Percentiles rank a stretch among this genome's conserved stretches.
These are phyloP conservation scores for Rhizomucor miehei DNA, from an alignment of 371 early-diverging fungal genomes.

Conservation along the genomic window DNA sequence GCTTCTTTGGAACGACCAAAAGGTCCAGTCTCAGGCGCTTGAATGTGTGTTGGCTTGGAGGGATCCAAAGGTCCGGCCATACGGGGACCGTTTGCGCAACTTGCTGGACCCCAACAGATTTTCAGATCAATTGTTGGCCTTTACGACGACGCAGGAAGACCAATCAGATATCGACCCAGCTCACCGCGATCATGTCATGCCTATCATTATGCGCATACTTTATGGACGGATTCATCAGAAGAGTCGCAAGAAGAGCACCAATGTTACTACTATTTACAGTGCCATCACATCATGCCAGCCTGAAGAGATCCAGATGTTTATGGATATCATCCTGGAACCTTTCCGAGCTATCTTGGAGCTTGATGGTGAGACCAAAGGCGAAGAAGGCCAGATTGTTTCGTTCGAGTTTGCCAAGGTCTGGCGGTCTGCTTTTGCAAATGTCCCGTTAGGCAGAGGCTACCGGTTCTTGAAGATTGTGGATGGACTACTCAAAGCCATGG, in stretches of 20 bases:
- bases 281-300: slow-evolving; percentile 67
- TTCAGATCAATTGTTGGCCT: slow-evolving; percentile 82
- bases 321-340: slow-evolving; percentile 79
- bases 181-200: slow-evolving; percentile 70
- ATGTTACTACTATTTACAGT: slow-evolving; percentile 73
- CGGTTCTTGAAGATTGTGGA: slow-evolving; percentile 79
- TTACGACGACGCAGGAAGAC: slow-evolving; percentile 58
- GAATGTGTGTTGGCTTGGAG: slow-evolving; percentile 84
- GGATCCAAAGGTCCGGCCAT: slow-evolving; percentile 60
- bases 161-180: slow-evolving; percentile 56
- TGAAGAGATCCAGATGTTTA: slow-evolving; percentile 66
- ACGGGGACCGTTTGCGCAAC: slow-evolving; percentile 72
- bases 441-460: slow-evolving; percentile 67
- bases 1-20: slow-evolving; percentile 76
- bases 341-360: slow-evolving; percentile 50
- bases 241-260: slow-evolving; percentile 45
- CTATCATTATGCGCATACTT: slow-evolving; percentile 77
- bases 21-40: slow-evolving; percentile 76
- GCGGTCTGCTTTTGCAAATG: slow-evolving; percentile 22
- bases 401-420: slow-evolving; percentile 19
- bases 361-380: slow-evolving; percentile 24
- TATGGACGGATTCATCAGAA: slow-evolving; percentile 86
- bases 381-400: slow-evolving; percentile 11
- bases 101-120: slow-evolving; percentile 84
- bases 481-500: slow-evolving; percentile 83